These are phyloP conservation scores for Amphibolis antarctica DNA, from an alignment of 106 monocot species.

Conservation along the genomic window DNA sequence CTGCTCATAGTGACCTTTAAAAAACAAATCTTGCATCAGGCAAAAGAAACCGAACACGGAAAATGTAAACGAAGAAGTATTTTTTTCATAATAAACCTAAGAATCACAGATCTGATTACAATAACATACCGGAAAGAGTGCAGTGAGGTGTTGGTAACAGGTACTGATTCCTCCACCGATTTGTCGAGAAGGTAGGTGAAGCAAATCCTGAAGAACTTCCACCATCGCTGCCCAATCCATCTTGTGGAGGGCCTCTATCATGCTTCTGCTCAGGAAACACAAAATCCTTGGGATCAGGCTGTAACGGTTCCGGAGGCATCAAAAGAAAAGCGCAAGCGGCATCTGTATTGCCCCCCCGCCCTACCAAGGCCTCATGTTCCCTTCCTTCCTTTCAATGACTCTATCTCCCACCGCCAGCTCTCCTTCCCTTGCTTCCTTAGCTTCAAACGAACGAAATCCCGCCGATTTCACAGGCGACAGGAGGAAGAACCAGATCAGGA, in stretches of 20 bases:
- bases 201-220: not conserved
- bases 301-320: slow-evolving; percentile 86
- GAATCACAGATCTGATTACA: not conserved
- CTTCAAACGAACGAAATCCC: not conserved
- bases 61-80: not conserved
- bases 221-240: not conserved
- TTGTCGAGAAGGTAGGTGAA: slow-evolving; percentile 15
- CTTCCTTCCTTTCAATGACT: no score
- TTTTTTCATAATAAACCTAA: no score
- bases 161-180: slow-evolving; percentile 60
- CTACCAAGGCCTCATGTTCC: not conserved
- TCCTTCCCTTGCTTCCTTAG: not conserved
- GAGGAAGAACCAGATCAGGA: not conserved
- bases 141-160: slow-evolving; percentile 51
- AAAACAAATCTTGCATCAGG: slow-evolving; percentile 2
- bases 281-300: slow-evolving; percentile 60
- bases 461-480: not conserved
- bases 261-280: slow-evolving; percentile 57
- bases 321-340: slow-evolving; percentile 35
- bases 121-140: slow-evolving; percentile 28
- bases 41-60: not conserved
- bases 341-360: slow-evolving; percentile 30
- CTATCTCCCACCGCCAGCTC: not conserved
- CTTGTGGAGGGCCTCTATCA: slow-evolving; percentile 16
- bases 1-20: slow-evolving; percentile 46